Conservation (phyloP, 805 yeast species). For the Torulaspora franciscae region DNA sequence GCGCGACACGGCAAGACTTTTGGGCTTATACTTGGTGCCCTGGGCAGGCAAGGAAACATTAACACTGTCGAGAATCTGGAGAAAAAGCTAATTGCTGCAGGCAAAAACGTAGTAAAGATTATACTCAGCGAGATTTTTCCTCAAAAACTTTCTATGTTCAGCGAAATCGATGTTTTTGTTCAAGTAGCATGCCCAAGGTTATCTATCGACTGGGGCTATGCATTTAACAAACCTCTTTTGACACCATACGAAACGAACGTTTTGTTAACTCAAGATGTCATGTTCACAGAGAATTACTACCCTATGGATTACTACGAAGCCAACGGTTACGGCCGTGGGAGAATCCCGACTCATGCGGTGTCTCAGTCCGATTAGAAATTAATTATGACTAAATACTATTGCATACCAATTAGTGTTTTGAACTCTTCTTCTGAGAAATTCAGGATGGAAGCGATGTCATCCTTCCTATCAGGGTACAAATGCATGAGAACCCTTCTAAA, state of each 20-base stretch:
- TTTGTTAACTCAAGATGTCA: slow-evolving; percentile 64
- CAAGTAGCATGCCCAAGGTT: slow-evolving; percentile 97
- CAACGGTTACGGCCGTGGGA: slow-evolving; percentile 90
- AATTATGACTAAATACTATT: slow-evolving; percentile 25
- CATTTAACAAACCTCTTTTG: slow-evolving; percentile 82
- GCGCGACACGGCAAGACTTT: slow-evolving; percentile 60
- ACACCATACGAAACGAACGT: slow-evolving; percentile 98
- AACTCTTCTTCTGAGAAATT: slow-evolving; percentile 43
- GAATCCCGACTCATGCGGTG: slow-evolving; percentile 46
- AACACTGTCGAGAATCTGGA: slow-evolving; percentile 68
- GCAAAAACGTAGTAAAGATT: slow-evolving; percentile 70
- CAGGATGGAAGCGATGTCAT: slow-evolving; percentile 22
- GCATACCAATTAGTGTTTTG: slow-evolving; percentile 69
- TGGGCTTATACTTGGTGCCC: slow-evolving; percentile 85
- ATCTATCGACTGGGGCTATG: slow-evolving; percentile 98
- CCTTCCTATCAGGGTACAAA: slow-evolving; percentile 33
- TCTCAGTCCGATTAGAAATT: neutral
- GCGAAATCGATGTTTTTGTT: slow-evolving; percentile 88
- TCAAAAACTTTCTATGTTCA: slow-evolving; percentile 83
- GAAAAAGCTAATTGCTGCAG: slow-evolving; percentile 45
- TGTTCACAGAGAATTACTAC: slow-evolving; percentile 61
- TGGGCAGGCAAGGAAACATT: slow-evolving; percentile 93
- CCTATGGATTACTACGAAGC: slow-evolving; percentile 95
- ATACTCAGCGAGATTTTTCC: slow-evolving; percentile 92
- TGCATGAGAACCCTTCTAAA: slow-evolving; percentile 36